These are phyloP conservation scores for Cercospora janseana DNA, from an alignment of 2,329 filamentous ascomycete genomes.

Conservation along the genomic window DNA sequence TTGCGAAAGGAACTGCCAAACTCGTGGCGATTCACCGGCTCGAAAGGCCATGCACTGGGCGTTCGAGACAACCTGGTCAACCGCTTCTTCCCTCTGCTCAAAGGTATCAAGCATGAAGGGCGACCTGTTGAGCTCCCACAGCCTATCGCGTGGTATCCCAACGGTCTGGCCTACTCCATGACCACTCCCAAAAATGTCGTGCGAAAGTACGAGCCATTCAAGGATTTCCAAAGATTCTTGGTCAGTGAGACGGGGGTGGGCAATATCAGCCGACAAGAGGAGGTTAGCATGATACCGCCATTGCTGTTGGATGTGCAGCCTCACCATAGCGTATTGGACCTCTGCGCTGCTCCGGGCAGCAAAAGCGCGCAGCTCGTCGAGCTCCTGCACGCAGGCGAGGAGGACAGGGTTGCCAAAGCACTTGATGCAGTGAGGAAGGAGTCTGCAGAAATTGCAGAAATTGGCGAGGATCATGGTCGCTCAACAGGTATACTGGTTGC, in stretches of 20 bases:
- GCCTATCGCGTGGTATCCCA: slow-evolving; percentile 87
- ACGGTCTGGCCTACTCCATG: slow-evolving; percentile 95
- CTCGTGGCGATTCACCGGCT: slow-evolving; percentile 96
- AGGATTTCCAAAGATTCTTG: slow-evolving; percentile 94
- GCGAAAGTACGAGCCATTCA: slow-evolving; percentile 88
- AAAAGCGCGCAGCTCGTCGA: slow-evolving; percentile 95
- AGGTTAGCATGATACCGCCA: slow-evolving; percentile 98
- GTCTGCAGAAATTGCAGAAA: slow-evolving; percentile 45
- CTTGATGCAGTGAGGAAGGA: slow-evolving; percentile 58
- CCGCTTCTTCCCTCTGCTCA: slow-evolving; percentile 87
- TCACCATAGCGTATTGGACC: slow-evolving; percentile 88
- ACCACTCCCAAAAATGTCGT: slow-evolving; percentile 96
- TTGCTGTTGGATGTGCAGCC: slow-evolving; percentile 87
- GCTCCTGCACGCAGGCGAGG: slow-evolving; percentile 89
- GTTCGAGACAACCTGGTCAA: slow-evolving; percentile 86
- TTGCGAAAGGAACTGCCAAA: slow-evolving; percentile 86
- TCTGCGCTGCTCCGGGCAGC: slow-evolving; percentile 95
- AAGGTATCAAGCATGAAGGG: slow-evolving; percentile 78
- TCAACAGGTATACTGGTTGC: slow-evolving; percentile 90
- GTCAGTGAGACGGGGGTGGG: slow-evolving; percentile 96
- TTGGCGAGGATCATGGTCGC: slow-evolving; percentile 68
- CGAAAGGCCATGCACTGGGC: slow-evolving; percentile 88
- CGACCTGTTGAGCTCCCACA: slow-evolving; percentile 76
- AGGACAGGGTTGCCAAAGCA: slow-evolving; percentile 74
- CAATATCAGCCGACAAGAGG: slow-evolving; percentile 95